phyloP scores from a whole-genome alignment of 106 monocot genomes.

The Amphibolis antarctica region DNA sequence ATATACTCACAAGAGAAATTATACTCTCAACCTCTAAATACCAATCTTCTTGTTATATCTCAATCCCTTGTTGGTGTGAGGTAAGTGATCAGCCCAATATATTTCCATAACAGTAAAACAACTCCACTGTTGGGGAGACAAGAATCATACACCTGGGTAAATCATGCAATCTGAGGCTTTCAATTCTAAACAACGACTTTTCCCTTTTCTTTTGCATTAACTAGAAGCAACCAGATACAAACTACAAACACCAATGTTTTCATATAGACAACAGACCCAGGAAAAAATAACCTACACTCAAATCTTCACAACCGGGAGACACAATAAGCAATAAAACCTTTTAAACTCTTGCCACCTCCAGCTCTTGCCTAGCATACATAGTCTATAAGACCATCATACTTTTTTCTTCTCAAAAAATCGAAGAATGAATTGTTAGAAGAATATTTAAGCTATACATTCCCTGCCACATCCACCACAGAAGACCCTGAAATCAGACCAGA shows the following conservation, averaged over 20 bases:
- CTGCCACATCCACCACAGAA: neutral
- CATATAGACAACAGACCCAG: neutral
- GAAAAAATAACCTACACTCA: neutral
- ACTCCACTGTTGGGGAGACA: no score
- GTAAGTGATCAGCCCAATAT: no score
- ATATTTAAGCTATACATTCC: slow-evolving; percentile 3
- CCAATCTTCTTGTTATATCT: no score
- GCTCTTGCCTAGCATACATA: neutral
- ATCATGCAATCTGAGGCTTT: neutral
- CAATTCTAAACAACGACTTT: neutral
- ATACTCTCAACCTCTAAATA: no score
- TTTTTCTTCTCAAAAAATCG: slow-evolving; percentile 1
- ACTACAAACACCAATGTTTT: neutral
- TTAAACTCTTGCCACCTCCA: neutral
- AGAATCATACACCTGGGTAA: neutral
- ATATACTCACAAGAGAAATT: no score
- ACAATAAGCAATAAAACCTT: neutral
- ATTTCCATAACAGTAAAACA: no score
- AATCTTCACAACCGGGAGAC: slow-evolving; percentile 1
- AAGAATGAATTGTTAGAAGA: slow-evolving; percentile 8
- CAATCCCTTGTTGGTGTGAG: no score
- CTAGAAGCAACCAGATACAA: neutral
- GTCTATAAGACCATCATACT: neutral
- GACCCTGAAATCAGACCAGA: neutral
- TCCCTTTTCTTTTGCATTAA: neutral